phyloP scores from a whole-genome alignment of 1,139 yeast species.

The Scheffersomyces cryptocercus region DNA sequence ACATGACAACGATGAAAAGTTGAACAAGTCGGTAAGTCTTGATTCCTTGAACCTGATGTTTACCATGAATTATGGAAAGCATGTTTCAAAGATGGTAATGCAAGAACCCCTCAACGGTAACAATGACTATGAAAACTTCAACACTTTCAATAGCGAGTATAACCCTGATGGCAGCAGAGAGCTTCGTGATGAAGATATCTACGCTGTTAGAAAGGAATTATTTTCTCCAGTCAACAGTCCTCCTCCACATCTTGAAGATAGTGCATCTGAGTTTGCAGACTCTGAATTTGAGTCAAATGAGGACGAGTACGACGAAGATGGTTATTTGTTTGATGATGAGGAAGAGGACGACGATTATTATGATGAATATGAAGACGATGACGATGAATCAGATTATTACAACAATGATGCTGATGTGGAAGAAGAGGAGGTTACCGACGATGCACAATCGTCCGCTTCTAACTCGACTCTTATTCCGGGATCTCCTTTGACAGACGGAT shows the following conservation, averaged over 20 bases:
- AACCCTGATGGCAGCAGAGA: background rate
- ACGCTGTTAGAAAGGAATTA: conserved; percentile 12
- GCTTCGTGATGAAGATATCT: conserved; percentile 9
- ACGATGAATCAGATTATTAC: conserved; percentile 16
- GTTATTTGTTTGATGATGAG: conserved; percentile 22
- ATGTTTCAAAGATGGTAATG: conserved; percentile 44
- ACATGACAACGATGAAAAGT: conserved; percentile 11
- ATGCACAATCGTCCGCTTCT: conserved; percentile 10
- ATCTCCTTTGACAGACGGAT: conserved; percentile 4
- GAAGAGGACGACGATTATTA: conserved; percentile 27
- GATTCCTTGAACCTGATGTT: conserved; percentile 46
- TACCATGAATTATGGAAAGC: conserved; percentile 41
- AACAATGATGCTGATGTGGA: conserved; percentile 14
- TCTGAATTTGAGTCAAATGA: conserved; percentile 41
- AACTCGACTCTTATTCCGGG: conserved; percentile 12
- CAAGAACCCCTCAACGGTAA: conserved; percentile 17
- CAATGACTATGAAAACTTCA: conserved; percentile 6
- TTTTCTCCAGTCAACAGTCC: conserved; percentile 4
- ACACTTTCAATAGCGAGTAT: no score
- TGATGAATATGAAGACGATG: conserved; percentile 22
- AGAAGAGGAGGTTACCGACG: conserved; percentile 11
- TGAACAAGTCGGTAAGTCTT: conserved; percentile 31
- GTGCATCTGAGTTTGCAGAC: conserved; percentile 42
- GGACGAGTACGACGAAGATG: conserved; percentile 26
- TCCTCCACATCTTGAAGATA: conserved; percentile 11